Percentiles rank a stretch among this genome's conserved stretches.
phyloP scores from a whole-genome alignment of 768 basidiomycete genomes.

The Russula virescens region DNA sequence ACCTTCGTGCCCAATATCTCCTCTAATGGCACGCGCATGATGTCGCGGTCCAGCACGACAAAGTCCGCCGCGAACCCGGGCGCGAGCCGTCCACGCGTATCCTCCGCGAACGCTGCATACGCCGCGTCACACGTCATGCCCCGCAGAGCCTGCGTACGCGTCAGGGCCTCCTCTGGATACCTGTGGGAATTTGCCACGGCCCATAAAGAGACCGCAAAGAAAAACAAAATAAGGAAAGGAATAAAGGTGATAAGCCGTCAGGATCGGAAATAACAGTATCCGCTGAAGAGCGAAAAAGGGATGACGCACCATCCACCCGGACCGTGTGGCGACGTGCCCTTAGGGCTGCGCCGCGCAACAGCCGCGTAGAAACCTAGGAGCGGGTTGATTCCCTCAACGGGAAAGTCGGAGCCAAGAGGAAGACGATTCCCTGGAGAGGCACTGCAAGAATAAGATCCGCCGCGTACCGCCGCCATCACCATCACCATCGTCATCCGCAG shows the following conservation, averaged over 20 bases:
- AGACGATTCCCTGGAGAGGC: conserved; percentile 50
- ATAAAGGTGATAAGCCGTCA: too few relatives aligned
- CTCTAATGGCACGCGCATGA: conserved; percentile 55
- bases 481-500: background rate
- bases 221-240: too few relatives aligned
- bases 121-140: conserved; percentile 91
- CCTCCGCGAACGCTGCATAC: conserved; percentile 77
- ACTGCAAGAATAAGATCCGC: conserved; percentile 31
- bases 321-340: conserved; percentile 81
- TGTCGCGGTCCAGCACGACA: conserved; percentile 74
- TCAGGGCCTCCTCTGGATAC: conserved; percentile 71
- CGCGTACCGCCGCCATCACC: too few relatives aligned
- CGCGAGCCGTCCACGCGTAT: conserved; percentile 61
- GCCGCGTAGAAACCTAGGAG: conserved; percentile 88
- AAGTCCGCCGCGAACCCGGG: conserved; percentile 85
- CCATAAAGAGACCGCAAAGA: background rate
- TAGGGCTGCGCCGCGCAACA: conserved; percentile 59
- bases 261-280: too few relatives aligned
- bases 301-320: conserved; percentile 70
- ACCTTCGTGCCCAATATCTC: conserved; percentile 68
- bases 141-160: conserved; percentile 75
- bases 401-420: conserved; percentile 90
- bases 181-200: too few relatives aligned
- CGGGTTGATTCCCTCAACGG: conserved; percentile 87
- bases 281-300: background rate